A percentile compares a stretch with the other conserved stretches of the same genome.
These are phyloP conservation scores for Boletus pseudopeckii DNA, from an alignment of 768 basidiomycete species.

Conservation along the genomic window DNA sequence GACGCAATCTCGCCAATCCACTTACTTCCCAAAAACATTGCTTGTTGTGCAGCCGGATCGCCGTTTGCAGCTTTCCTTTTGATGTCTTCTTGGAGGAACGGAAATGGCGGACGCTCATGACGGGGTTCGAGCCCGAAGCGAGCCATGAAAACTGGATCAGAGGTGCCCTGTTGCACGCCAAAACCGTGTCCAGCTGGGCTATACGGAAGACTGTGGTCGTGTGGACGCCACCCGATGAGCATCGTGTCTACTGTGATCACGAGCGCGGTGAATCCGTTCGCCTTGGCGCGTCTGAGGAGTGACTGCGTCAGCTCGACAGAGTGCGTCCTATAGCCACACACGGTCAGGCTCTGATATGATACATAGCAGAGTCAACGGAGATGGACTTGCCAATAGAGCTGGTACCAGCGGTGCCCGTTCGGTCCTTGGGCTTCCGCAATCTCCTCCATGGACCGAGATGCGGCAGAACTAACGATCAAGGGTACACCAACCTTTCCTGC, in stretches of 20 bases:
- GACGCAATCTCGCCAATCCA: constrained; percentile 40
- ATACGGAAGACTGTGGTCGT: constrained; percentile 40
- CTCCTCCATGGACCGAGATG: constrained; percentile 48
- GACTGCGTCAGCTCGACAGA: constrained; percentile 38
- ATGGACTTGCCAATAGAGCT: constrained; percentile 41
- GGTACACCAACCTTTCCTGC: constrained; percentile 46
- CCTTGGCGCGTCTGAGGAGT: constrained; percentile 41
- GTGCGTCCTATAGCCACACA: constrained; percentile 33
- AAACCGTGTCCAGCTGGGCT: constrained; percentile 36
- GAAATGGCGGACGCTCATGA: constrained; percentile 33
- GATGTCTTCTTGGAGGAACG: constrained; percentile 32
- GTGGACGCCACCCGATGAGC: constrained; percentile 43
- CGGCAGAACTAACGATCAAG: constrained; percentile 25
- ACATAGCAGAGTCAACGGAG: neutral
- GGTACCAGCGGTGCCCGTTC: constrained; percentile 44
- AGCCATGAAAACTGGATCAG: constrained; percentile 49
- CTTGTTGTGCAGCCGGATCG: constrained; percentile 29
- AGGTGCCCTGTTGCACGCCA: constrained; percentile 39
- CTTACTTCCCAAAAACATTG: constrained; percentile 32
- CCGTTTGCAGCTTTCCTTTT: constrained; percentile 25
- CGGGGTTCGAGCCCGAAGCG: constrained; percentile 28
- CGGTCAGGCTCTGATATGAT: neutral
- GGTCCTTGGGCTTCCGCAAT: constrained; percentile 45
- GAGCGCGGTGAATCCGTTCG: constrained; percentile 39
- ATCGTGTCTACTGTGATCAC: constrained; percentile 46